Conservation (phyloP, 306 rosid species). For the Sindora glabra region DNA sequence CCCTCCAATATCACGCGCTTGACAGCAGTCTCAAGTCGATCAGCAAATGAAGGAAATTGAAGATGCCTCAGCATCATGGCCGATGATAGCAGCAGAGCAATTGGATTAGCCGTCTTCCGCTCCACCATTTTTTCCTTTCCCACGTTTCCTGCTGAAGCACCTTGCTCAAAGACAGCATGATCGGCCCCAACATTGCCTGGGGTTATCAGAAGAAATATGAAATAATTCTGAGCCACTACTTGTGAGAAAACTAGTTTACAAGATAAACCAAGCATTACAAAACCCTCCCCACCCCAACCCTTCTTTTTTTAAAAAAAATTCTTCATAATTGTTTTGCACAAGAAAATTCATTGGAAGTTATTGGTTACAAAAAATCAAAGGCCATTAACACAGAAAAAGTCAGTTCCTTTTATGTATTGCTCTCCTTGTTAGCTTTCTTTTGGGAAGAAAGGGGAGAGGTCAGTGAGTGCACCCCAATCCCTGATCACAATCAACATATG, state of each 20-base stretch:
- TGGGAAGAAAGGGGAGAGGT: too few relatives aligned
- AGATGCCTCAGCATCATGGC: constrained; percentile 92
- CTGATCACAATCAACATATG: too few relatives aligned
- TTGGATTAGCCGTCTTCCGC: constrained; percentile 65
- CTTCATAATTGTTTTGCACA: too few relatives aligned
- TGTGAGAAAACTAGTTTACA: not conserved
- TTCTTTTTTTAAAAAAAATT: too few relatives aligned
- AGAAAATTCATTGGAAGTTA: too few relatives aligned
- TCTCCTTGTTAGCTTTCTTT: too few relatives aligned
- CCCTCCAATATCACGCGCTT: constrained; percentile 55
- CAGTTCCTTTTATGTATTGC: too few relatives aligned
- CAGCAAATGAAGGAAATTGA: constrained; percentile 81
- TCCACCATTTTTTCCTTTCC: constrained; percentile 55
- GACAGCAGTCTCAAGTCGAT: constrained; percentile 73
- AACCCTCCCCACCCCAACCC: too few relatives aligned
- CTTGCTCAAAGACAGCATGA: constrained; percentile 84
- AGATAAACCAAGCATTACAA: not conserved
- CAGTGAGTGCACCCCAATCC: too few relatives aligned
- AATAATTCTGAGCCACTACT: not conserved
- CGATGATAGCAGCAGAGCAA: constrained; percentile 71
- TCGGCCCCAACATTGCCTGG: constrained; percentile 78
- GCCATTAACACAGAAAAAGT: too few relatives aligned
- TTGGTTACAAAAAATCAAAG: too few relatives aligned
- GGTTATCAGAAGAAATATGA: not conserved
- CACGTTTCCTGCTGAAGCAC: constrained; percentile 77